These are phyloP conservation scores for Porodaedalea pini DNA, from an alignment of 1,284 basidiomycete species.

Conservation along the genomic window DNA sequence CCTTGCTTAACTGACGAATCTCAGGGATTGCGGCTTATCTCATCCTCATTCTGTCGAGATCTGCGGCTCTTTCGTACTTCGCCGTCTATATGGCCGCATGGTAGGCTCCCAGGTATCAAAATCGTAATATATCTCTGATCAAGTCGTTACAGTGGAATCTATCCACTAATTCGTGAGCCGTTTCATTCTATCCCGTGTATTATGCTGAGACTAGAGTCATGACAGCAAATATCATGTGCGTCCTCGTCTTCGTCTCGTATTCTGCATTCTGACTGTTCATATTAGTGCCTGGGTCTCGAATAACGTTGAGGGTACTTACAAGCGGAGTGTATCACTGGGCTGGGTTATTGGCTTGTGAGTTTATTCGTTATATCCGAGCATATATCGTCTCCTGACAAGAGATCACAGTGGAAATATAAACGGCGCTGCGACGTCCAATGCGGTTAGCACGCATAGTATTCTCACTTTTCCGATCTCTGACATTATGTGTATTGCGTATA, in stretches of 20 bases:
- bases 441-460: constrained; percentile 29
- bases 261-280: background rate
- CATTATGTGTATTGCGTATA: constrained; percentile 25
- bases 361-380: background rate
- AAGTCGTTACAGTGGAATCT: constrained; percentile 60
- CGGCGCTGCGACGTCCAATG: constrained; percentile 46
- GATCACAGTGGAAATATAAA: constrained; percentile 41
- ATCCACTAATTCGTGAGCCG: constrained; percentile 60
- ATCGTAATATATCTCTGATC: constrained; percentile 22
- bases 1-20: constrained; percentile 28
- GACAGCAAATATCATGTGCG: constrained; percentile 63
- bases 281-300: constrained; percentile 64
- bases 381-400: background rate
- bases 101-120: constrained; percentile 27
- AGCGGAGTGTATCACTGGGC: constrained; percentile 66
- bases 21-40: constrained; percentile 54
- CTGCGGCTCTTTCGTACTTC: constrained; percentile 62
- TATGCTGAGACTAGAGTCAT: constrained; percentile 1
- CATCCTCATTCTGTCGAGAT: constrained; percentile 62
- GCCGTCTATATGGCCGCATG: constrained; percentile 65
- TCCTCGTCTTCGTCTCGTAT: constrained; percentile 6
- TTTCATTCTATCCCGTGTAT: background rate
- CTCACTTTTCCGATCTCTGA: background rate
- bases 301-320: constrained; percentile 73
- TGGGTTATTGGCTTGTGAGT: constrained; percentile 56